A percentile compares a stretch with the other conserved stretches of the same genome.
Evolutionary conservation across 768 basidiomycete genomes (phyloP).

Genomic region (Suillus hirtellus): DNA sequence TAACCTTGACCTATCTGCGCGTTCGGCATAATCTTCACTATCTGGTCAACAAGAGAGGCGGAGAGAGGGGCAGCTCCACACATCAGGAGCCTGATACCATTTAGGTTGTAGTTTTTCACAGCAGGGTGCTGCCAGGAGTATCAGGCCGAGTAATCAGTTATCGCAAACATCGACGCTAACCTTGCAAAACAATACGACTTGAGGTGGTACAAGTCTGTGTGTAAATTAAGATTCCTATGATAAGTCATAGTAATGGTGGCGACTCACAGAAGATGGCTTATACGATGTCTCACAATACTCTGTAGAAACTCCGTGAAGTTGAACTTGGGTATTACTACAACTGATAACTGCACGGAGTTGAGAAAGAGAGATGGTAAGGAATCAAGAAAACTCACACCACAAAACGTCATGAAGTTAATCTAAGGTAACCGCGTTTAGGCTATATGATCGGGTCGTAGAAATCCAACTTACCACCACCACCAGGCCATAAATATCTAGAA

Average conservation of each 20-base stretch:
- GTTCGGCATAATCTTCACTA: slow-evolving; percentile 53
- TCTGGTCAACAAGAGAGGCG: slow-evolving; percentile 48
- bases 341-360: slow-evolving; percentile 41
- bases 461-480: slow-evolving; percentile 48
- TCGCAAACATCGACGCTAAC: slow-evolving; percentile 30
- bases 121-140: slow-evolving; percentile 46
- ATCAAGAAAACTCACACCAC: slow-evolving; percentile 41
- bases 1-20: slow-evolving; percentile 67
- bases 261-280: slow-evolving; percentile 56
- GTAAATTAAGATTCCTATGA: background rate
- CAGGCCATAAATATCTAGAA: slow-evolving; percentile 60
- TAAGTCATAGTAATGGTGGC: background rate
- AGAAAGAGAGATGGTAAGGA: slow-evolving; percentile 5
- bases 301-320: slow-evolving; percentile 60
- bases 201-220: slow-evolving; percentile 62
- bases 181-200: slow-evolving; percentile 67
- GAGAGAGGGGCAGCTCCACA: slow-evolving; percentile 68
- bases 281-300: slow-evolving; percentile 57
- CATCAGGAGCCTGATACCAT: slow-evolving; percentile 51
- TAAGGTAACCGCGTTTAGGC: slow-evolving; percentile 21
- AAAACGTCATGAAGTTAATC: slow-evolving; percentile 56
- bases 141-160: slow-evolving; percentile 9
- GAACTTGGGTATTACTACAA: slow-evolving; percentile 65
- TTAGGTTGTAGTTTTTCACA: slow-evolving; percentile 49
- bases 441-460: slow-evolving; percentile 10